A percentile compares a stretch with the other conserved stretches of the same genome.
phyloP scores from a whole-genome alignment of 2,329 filamentous ascomycete genomes.

The Aureobasidium sp. region DNA sequence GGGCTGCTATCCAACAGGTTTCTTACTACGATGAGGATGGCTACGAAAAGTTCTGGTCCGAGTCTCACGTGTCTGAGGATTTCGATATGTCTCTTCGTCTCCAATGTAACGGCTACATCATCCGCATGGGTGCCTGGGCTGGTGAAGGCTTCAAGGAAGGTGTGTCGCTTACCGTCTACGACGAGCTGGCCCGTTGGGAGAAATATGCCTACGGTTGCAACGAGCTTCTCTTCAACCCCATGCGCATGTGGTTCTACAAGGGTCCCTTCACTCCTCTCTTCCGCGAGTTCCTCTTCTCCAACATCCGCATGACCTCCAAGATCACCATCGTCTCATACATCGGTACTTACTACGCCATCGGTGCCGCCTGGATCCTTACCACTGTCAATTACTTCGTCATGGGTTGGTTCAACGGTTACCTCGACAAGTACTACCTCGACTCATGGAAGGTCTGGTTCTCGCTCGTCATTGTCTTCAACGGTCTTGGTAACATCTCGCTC shows the following conservation, averaged over 20 bases:
- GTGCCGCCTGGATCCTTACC: constrained; percentile 57
- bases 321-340: constrained; percentile 64
- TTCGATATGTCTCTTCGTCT: constrained; percentile 60
- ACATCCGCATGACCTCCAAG: constrained; percentile 57
- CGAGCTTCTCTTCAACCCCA: constrained; percentile 60
- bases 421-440: constrained; percentile 60
- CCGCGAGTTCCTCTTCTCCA: constrained; percentile 48
- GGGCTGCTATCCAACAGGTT: constrained; percentile 54
- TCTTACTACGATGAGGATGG: constrained; percentile 48
- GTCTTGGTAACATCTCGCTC: constrained; percentile 51
- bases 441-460: constrained; percentile 56
- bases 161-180: constrained; percentile 63
- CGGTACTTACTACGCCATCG: constrained; percentile 61
- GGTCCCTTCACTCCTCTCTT: constrained; percentile 61
- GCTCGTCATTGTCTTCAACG: constrained; percentile 57
- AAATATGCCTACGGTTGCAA: constrained; percentile 66
- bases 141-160: constrained; percentile 64
- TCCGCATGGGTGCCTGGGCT: constrained; percentile 61
- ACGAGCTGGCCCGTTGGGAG: constrained; percentile 63
- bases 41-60: constrained; percentile 64
- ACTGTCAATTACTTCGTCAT: constrained; percentile 62
- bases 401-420: constrained; percentile 59
- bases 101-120: constrained; percentile 58
- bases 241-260: constrained; percentile 51
- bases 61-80: constrained; percentile 67